Conservation (phyloP, 345 rosid genomes). For the Bruguiera gymnorhiza region DNA sequence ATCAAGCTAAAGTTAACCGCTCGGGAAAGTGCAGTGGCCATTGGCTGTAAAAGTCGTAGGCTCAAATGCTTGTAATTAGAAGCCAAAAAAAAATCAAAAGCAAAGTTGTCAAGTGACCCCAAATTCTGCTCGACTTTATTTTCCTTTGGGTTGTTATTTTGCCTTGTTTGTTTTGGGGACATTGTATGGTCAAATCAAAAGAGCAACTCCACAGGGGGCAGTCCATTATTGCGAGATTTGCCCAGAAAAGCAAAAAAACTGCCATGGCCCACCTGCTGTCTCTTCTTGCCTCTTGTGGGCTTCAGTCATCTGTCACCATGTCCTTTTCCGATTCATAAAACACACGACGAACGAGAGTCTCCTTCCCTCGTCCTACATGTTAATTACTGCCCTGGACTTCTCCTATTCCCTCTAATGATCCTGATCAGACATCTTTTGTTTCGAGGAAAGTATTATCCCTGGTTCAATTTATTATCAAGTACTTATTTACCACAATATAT, state of each 20-base stretch:
- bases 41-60: too few relatives aligned
- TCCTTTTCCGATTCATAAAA: constrained; percentile 34
- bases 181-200: constrained; percentile 49
- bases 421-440: constrained; percentile 3
- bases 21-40: too few relatives aligned
- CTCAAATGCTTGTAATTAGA: too few relatives aligned
- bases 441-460: too few relatives aligned
- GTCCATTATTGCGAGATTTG: constrained; percentile 54
- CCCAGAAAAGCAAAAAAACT: constrained; percentile 21
- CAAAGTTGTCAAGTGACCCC: constrained; percentile 11
- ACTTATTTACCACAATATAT: too few relatives aligned
- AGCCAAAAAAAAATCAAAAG: background rate
- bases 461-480: too few relatives aligned
- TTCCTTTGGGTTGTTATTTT: constrained; percentile 7
- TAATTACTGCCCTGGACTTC: constrained; percentile 16
- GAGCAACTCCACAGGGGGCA: constrained; percentile 27
- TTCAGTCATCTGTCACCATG: constrained; percentile 45
- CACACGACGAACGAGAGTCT: constrained; percentile 30
- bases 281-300: constrained; percentile 43
- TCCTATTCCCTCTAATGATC: constrained; percentile 16
- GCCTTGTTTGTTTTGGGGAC: constrained; percentile 14
- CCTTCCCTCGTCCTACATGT: constrained; percentile 1
- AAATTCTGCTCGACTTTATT: constrained; percentile 7
- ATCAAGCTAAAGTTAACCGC: background rate
- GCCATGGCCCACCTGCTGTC: constrained; percentile 60